Evolutionary conservation across 139 green algal genomes (phyloP), one percentile per base, ranked within the genome.

Genomic region (Astrephomene gubernaculifera): DNA sequence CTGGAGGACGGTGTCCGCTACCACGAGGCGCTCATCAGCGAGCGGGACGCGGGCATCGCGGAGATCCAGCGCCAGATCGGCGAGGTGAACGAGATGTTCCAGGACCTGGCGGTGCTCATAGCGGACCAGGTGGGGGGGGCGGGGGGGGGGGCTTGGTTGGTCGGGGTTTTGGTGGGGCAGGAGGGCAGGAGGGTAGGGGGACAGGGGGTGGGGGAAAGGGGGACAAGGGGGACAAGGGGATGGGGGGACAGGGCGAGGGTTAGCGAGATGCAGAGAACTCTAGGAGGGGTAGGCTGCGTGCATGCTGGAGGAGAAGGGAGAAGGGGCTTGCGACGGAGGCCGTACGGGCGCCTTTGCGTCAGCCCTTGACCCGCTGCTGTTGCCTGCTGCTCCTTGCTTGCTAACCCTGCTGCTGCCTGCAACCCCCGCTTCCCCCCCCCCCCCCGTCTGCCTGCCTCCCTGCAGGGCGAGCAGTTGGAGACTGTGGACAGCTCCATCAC

Each of bases 81-180:
- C 8, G 86, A 90, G 86, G 85, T 95, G 31, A 94, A 95, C 64
- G 91, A 95, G 89, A 95, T 95, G 92, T 94, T 93, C 83, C 91
- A 97, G 87, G 96, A 98, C 88, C 88, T 98, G 65, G 96, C 96
- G 17, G 93, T 96, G 71, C 86, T 98, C 67, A 95, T 98, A 35
- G 88, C 96, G 61, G 95, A 98, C 82, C 96, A 98, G 85, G 96
- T 96, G 1, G 81, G 81, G 31, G 75, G 71, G 33, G 36, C n/a
- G n/a, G 53, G 21, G 17, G 49, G 49, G 49, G 49, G 49, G 49
- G 49, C 14, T 57, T 57, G 49, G n/a, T 17, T 57, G 17, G 14
- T 57, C 12, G 49, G 49, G 49, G 12, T 57, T 57, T 57, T 12
- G 17, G 49, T 12, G 49, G 12, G 49, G 49, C 49, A 17, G 49